Percentiles rank a stretch among this genome's conserved stretches.
These are phyloP conservation scores for Pelargonium exstipulatum DNA, from an alignment of 441 rosid species.

Conservation along the genomic window DNA sequence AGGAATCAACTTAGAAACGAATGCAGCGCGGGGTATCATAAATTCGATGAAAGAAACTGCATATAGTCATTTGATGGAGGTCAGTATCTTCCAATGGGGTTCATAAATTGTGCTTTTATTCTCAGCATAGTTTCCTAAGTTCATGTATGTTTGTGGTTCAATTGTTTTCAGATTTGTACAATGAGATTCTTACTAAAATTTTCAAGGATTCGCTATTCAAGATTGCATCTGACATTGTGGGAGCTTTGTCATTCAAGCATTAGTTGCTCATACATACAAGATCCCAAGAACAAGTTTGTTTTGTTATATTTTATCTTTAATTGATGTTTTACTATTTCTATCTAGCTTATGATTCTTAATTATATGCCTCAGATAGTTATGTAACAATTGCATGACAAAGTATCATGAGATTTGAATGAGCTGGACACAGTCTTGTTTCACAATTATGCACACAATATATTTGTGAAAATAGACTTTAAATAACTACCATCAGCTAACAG, in stretches of 20 bases:
- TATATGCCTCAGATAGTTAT: background rate
- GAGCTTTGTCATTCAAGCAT: conserved; percentile 76
- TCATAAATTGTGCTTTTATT: background rate
- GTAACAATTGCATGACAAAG: background rate
- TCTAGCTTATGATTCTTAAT: conserved; percentile 11
- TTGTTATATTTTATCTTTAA: conserved; percentile 3
- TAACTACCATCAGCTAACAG: no score
- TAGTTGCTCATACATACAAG: conserved; percentile 64
- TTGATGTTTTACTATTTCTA: conserved; percentile 1
- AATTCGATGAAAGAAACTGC: conserved; percentile 68
- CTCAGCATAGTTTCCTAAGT: background rate
- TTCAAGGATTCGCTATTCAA: conserved; percentile 63
- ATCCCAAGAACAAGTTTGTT: conserved; percentile 58
- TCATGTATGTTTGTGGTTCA: background rate
- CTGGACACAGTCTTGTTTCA: no score
- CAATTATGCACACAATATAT: no score
- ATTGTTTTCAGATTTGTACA: conserved; percentile 30
- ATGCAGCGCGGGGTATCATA: conserved; percentile 34
- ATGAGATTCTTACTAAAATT: conserved; percentile 55
- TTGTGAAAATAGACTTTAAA: no score
- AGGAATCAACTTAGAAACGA: conserved; percentile 36
- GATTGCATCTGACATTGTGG: conserved; percentile 78
- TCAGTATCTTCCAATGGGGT: conserved; percentile 21
- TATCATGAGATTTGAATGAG: no score
- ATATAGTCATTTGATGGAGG: conserved; percentile 89